Conservation (phyloP, 2,329 filamentous ascomycete genomes). For the Aspergillus sp. region DNA sequence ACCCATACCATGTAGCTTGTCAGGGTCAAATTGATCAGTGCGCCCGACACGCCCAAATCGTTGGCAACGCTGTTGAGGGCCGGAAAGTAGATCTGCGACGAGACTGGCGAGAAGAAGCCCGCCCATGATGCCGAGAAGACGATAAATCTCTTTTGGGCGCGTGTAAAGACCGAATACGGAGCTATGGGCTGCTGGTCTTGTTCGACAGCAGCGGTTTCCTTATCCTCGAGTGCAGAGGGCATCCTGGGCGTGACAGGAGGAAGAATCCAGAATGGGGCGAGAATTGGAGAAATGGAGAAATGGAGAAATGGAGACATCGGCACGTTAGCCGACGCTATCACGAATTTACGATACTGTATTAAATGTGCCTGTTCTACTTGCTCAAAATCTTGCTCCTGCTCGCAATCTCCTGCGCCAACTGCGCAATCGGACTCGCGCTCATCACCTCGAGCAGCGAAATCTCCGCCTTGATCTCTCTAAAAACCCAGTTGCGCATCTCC, state of each 20-base stretch:
- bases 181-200: not conserved
- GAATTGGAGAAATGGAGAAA: no score
- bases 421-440: constrained; percentile 34
- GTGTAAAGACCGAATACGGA: not conserved
- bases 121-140: constrained; percentile 36
- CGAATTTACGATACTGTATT: not conserved
- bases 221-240: not conserved
- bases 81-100: constrained; percentile 52
- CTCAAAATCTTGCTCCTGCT: constrained; percentile 12
- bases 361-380: not conserved
- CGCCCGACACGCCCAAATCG: constrained; percentile 34
- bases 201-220: not conserved
- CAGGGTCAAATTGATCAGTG: constrained; percentile 57
- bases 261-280: not conserved
- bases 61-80: constrained; percentile 40
- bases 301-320: not conserved
- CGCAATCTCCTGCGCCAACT: constrained; percentile 17
- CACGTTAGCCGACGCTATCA: not conserved
- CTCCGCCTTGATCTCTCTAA: constrained; percentile 50
- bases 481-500: constrained; percentile 53
- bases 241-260: not conserved
- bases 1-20: constrained; percentile 71
- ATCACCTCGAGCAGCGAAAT: constrained; percentile 55
- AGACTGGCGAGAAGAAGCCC: constrained; percentile 51
- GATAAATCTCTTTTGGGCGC: constrained; percentile 9